Evolutionary conservation across 2,329 filamentous ascomycete species (phyloP), one percentile per base, ranked within the genome.

Genomic region (Zymoseptoria ardabiliae): DNA sequence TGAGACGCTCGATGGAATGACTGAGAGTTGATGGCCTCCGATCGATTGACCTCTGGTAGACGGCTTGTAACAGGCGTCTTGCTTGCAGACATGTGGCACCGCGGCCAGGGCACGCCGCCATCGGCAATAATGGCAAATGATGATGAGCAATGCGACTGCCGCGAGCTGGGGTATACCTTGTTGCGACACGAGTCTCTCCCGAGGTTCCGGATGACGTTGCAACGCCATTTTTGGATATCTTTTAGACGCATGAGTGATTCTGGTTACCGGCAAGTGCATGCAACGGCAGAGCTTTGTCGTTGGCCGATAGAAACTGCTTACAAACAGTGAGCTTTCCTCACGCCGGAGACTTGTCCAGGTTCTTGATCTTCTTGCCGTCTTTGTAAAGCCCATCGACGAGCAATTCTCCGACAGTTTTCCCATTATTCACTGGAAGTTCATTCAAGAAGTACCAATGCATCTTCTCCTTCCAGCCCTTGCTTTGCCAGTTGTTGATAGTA

Each of bases 391-490:
- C 65, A 60, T 67, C 65, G 1, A 59, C 54, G 51, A 65, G 50
- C 41, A 62, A 50, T 8, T 55, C 59, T 21, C 58, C 55, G 1
- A 50, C 57, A 5, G 45, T 35, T 23, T 62, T 58, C n/a, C 65
- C 62, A 13, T 63, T 58, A 4, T 23, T 17, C 9, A 56, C 58
- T 13, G 65, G 65, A 55, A 67, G 49, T 59, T 67, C 65, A 49
- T 66, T 65, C 25, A 67, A 57, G 54, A 67, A 67, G 49, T 64
- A 54, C 65, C 65, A 67, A 56, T 66, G 64, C 61, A 66, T 65
- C 35, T 50, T 52, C 59, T 62, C 60, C 56, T 66, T 66, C 21
- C 56, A 64, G 2, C 65, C 66, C 19, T 62, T 63, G 25, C 49
- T 19, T 30, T 64, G 58, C 66, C 66, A 68, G 53, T 65, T 61